phyloP scores from a whole-genome alignment of 192 early-diverging fungal genomes.

The Coemansia sp. region DNA sequence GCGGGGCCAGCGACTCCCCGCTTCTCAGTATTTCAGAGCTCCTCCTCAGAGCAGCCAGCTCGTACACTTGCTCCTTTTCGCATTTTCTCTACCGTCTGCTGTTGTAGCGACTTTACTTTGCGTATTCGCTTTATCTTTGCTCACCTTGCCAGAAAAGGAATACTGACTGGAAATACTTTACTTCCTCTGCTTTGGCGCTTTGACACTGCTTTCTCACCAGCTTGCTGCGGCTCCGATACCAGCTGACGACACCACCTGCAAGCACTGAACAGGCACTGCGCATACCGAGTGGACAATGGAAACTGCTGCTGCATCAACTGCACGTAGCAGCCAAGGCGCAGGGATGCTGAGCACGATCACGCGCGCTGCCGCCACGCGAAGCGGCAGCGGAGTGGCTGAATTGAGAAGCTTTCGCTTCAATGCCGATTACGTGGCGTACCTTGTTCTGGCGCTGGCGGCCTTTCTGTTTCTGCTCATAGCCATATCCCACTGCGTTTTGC shows the following conservation, averaged over 20 bases:
- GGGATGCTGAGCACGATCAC: slow-evolving; percentile 5
- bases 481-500: slow-evolving; percentile 38
- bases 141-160: neutral
- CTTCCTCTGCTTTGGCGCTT: neutral
- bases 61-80: too few species aligned
- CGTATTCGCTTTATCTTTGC: neutral
- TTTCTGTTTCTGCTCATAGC: slow-evolving; percentile 29
- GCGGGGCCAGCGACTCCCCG: too few species aligned
- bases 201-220: neutral
- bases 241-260: slow-evolving; percentile 3
- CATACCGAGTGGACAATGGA: slow-evolving; percentile 3
- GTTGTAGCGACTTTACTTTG: slow-evolving; percentile 1
- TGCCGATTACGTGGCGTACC: slow-evolving; percentile 15
- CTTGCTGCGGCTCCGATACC: neutral
- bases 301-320: neutral
- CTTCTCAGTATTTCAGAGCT: too few species aligned
- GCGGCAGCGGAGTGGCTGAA: slow-evolving; percentile 1
- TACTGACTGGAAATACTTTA: too few species aligned
- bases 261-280: neutral
- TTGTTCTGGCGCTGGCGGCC: slow-evolving; percentile 17
- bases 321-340: slow-evolving; percentile 24
- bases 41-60: too few species aligned
- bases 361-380: neutral
- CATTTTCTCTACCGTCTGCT: too few species aligned
- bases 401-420: neutral